Base-by-base conservation (phyloP, 352 stramenopile genomes). In the Globisporangium cylindrosporum region DNA sequence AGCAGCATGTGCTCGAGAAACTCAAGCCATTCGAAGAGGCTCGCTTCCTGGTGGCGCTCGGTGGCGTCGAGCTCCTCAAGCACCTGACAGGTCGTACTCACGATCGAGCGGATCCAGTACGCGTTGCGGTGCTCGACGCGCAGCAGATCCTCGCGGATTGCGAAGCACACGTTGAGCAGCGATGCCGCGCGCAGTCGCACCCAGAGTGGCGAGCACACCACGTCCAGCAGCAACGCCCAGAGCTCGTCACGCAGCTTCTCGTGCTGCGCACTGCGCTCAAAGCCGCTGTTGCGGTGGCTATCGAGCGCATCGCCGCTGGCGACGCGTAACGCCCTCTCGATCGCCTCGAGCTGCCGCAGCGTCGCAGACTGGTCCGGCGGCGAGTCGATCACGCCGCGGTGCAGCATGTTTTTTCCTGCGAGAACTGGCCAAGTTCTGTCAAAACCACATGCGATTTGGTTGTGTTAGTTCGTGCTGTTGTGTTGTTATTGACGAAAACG, bases 81-180 rank as follows among this genome's bases (percentile, higher is more conserved):
- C 1, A 77, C 75, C 61, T 93, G 82, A 59, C 80, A 90, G 59
- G 82, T 88, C 24, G 85, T 90, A 77, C 82, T 90, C 66, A 90
- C 80, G 32, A 93, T 74, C 12, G 85, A 86, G 14, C 85, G 85
- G 61, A 90, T 63, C 73, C 84, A 82, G 69, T 84, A 73, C 24
- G 73, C 72, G 34, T 69, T 64, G 10, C 70, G 43, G 20, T 34
- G 61, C 22, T 75, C 60, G 20, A 73, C 72, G 43, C 69, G 66
- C 34, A 77, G 51, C 22, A 73, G 72, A 22, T 74, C 69, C 9
- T 61, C 67, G 14, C 58, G 73, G 41, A 74, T 53, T 18, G 71
- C n/a, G 61, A 79, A 90, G 64, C 73, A 89, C 0, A 78, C 77
- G 59, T 71, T 77, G 15, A 93, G 77, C 58, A 93, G 71, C 54